Evolutionary conservation across 495 filamentous ascomycete genomes (phyloP), one percentile per base, ranked within the genome.

Genomic region (Annulohypoxylon moriforme): DNA sequence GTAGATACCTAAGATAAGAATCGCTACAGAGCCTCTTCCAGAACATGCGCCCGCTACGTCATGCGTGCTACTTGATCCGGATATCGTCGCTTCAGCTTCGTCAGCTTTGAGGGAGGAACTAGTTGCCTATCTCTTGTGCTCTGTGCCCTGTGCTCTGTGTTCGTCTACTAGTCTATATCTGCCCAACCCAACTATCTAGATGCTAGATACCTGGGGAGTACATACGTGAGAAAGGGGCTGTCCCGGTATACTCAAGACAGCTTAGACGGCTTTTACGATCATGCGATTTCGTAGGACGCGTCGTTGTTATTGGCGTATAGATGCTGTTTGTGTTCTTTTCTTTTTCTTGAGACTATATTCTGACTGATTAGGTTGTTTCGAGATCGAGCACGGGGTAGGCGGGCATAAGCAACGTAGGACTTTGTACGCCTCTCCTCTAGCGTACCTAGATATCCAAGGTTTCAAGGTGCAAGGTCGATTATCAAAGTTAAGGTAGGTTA

Each of bases 21-120:
- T 25, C 9, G 27, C 18, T 53, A 65, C 40, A 49, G 63, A 66
- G 63, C 52, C 63, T 66, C 63, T 66, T 64, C 63, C 36, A 66
- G 29, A 33, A 58, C 18, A 66, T 66, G 52, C 63, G 14, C 29
- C 40, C 50, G 11, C 25, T 58, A 50, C 40, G 52, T 66, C 18
- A 66, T 18, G 10, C 20, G 38, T 56, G 33, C 24, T 25, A 38
- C 14, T 9, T 29, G 36, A 46, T 27, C 3, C 50, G 50, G 27
- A 14, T 16, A 44, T n/a, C 34, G 33, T 24, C 34, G 6, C n/a
- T 40, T 33, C 18, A 38, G 8, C 53, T 22, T 25, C 22, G 47
- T 25, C 24, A 52, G 47, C 47, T 27, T 27, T 11, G 22, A n/a
- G 8, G 11, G 36, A 36, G 9, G 3, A 11, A 14, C n/a, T 34